These are phyloP conservation scores for Coelastrella sp. DNA, from an alignment of 139 green algal species.

Conservation along the genomic window DNA sequence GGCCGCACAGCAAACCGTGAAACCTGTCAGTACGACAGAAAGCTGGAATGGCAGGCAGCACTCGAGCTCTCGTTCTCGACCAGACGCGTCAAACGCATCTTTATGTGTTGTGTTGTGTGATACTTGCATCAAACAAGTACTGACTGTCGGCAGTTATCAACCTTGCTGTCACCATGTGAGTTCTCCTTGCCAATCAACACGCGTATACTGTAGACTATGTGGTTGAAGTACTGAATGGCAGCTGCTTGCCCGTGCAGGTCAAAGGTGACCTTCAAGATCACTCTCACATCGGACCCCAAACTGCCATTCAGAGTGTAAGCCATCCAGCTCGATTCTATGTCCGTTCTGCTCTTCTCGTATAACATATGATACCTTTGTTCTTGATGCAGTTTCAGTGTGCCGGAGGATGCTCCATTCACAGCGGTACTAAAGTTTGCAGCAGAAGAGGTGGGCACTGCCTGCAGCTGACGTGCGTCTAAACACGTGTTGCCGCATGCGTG, in stretches of 20 bases:
- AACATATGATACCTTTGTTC: too few relatives aligned
- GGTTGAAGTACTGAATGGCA: neutral
- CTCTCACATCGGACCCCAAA: constrained; percentile 96
- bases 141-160: neutral
- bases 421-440: constrained; percentile 97
- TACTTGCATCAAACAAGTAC: neutral
- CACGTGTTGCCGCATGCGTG: too few relatives aligned
- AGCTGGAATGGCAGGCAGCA: neutral
- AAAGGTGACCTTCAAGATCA: constrained; percentile 98
- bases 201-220: neutral
- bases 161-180: neutral
- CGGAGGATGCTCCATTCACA: constrained; percentile 97
- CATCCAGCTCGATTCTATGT: neutral
- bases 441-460: constrained; percentile 86
- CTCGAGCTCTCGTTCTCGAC: neutral
- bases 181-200: neutral
- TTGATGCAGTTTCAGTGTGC: constrained; percentile 88
- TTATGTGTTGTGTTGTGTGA: neutral
- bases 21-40: constrained; percentile 8
- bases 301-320: constrained; percentile 91
- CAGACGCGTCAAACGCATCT: neutral
- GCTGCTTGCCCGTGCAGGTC: constrained; percentile 50
- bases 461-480: neutral
- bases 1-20: neutral
- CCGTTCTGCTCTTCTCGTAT: too few relatives aligned